These are phyloP conservation scores for Liquidambar formosana DNA, from an alignment of 164 flowering plant species.

Conservation along the genomic window DNA sequence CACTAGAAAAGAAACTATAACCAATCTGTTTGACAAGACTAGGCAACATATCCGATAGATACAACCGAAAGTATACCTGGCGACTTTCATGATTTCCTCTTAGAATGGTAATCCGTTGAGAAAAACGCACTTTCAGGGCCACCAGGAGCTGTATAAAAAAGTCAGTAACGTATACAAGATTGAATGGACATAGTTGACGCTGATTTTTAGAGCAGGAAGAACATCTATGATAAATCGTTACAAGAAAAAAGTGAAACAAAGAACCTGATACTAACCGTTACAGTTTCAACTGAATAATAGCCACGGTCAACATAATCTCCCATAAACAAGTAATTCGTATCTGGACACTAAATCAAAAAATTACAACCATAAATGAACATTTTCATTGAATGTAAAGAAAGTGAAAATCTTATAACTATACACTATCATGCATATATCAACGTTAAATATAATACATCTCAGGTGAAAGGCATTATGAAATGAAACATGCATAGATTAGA, in stretches of 20 bases:
- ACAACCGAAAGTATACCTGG: slow-evolving; percentile 53
- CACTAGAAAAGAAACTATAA: background rate
- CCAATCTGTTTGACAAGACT: background rate
- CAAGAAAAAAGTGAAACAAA: background rate
- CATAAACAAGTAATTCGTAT: slow-evolving; percentile 95
- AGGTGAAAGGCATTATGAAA: too few species aligned
- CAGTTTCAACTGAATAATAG: slow-evolving; percentile 93
- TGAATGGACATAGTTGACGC: too few species aligned
- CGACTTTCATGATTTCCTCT: slow-evolving; percentile 98
- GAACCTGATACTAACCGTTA: slow-evolving; percentile 57
- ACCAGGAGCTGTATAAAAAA: slow-evolving; percentile 69
- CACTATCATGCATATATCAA: background rate
- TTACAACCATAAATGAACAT: background rate
- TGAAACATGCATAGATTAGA: too few species aligned
- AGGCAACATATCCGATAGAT: background rate
- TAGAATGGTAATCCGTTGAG: slow-evolving; percentile 85
- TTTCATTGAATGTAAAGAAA: background rate
- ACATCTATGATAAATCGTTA: too few species aligned
- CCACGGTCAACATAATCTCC: slow-evolving; percentile 99
- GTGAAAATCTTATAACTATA: background rate
- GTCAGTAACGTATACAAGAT: slow-evolving; percentile 1
- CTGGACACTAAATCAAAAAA: slow-evolving; percentile 72
- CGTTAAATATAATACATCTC: background rate
- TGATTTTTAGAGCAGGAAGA: too few species aligned
- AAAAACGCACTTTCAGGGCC: slow-evolving; percentile 87